A percentile compares a stretch with the other conserved stretches of the same genome.
Conservation (phyloP, 164 flowering plant species). For the Chimonanthus praecox region DNA sequence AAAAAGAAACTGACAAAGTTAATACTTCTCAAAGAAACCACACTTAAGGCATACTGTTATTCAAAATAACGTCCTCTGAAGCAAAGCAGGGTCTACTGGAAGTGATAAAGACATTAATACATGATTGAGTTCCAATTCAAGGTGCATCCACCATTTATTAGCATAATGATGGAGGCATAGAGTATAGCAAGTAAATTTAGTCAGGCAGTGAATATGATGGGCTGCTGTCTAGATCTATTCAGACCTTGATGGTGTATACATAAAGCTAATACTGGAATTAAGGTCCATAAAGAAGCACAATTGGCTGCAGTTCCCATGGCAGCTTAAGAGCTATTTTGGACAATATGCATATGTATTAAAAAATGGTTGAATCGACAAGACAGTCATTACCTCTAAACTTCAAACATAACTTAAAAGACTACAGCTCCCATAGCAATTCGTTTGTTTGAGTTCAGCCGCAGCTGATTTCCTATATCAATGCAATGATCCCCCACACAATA, state of each 20-base stretch:
- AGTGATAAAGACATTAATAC: neutral
- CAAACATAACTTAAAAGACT: no score
- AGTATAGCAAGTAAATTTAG: neutral
- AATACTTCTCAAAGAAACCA: neutral
- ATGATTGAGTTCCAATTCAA: neutral
- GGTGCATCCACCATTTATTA: neutral
- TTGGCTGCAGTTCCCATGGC: neutral
- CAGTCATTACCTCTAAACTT: no score
- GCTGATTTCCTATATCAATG: no score
- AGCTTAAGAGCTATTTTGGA: neutral
- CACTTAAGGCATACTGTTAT: neutral
- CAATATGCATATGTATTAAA: no score
- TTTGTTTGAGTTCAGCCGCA: no score
- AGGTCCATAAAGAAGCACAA: neutral
- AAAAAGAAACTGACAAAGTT: neutral
- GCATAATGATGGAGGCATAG: neutral
- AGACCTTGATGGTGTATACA: neutral
- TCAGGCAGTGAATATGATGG: neutral
- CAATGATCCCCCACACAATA: no score
- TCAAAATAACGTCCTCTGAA: neutral
- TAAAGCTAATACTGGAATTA: neutral
- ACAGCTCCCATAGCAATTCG: no score
- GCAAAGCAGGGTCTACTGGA: neutral
- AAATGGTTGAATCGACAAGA: no score
- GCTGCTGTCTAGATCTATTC: neutral